Base-by-base conservation (phyloP, 1,284 basidiomycete species). In the Moniliophthora roreri region DNA sequence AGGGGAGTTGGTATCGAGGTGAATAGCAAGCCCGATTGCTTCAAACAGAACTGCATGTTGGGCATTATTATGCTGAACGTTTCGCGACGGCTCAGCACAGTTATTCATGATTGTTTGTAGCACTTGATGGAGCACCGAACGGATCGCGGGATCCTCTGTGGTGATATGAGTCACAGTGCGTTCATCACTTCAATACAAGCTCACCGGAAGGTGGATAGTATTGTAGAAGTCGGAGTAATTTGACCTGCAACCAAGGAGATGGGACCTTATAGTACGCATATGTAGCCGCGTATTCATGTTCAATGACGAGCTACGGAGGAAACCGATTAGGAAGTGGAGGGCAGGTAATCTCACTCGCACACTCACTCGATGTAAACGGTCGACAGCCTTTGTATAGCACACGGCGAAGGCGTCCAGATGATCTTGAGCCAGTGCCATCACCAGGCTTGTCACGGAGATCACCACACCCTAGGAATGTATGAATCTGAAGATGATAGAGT, bases 11-110 rank as follows among this genome's bases (percentile, higher is more conserved):
- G 93, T 88, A 69, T 99, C 95, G 56, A 99, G 73, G 70, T 99
- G 97, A 59, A 99, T 99, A 13, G 95, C 95, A 42, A 99, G 86
- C 60, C 95, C 84, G 66, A 99, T 99, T 5, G 96, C 96, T 72
- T 99, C 97, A 64, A 99, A 99, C 8, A 99, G 80, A n/a, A 99
- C 87, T 3, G 97, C 92, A 67, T 98, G 95, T 66, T 97, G 95
- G 10, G 96, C 97, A 63, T 99, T 99, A 69, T 97, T 98, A 68
- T 99, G 97, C 66, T 99, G 97, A 11, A 98, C 91, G 63, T 98
- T 98, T 62, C 93, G 83, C 13, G 93, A 90, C 13, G 90, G 89
- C 63, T 97, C 95, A 24, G 93, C 89, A 55, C 93, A 93, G 69
- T 93, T 94, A 62, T 89, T 89, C 81, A 99, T 92, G 64, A 95